Conservation (phyloP, 1,139 yeast species). For the Suhomyces atakaporum region DNA sequence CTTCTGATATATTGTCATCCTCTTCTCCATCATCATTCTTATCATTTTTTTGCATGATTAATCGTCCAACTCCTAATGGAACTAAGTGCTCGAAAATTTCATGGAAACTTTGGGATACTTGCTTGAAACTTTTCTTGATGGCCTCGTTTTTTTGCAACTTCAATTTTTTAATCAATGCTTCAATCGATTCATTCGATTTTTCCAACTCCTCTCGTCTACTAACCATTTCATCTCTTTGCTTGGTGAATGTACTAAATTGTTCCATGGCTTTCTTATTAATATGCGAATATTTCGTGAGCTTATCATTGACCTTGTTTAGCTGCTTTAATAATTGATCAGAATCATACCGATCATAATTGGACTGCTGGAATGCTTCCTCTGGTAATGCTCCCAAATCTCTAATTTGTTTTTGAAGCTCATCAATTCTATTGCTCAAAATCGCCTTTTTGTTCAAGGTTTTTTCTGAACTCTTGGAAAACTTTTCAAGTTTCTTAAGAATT, state of each 20-base stretch:
- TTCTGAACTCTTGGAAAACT: conserved; percentile 66
- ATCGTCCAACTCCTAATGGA: conserved; percentile 77
- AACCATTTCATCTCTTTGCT: conserved; percentile 67
- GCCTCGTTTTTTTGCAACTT: conserved; percentile 84
- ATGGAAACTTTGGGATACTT: conserved; percentile 72
- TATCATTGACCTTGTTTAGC: conserved; percentile 58
- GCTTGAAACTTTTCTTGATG: conserved; percentile 72
- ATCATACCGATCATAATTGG: conserved; percentile 42
- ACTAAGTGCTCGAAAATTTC: conserved; percentile 78
- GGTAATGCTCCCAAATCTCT: conserved; percentile 86
- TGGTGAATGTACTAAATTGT: conserved; percentile 73
- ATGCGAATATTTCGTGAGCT: conserved; percentile 66
- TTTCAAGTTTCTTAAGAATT: conserved; percentile 59
- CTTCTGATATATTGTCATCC: conserved; percentile 21
- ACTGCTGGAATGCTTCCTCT: conserved; percentile 68
- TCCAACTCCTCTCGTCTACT: conserved; percentile 70
- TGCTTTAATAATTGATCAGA: conserved; percentile 59
- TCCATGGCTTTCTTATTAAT: conserved; percentile 91
- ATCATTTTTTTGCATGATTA: conserved; percentile 59
- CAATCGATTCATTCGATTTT: conserved; percentile 71
- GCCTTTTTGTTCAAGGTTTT: conserved; percentile 66
- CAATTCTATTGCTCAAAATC: conserved; percentile 60
- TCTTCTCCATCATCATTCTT: conserved; percentile 11
- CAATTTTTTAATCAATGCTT: conserved; percentile 66
- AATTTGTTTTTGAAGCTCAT: conserved; percentile 71